Evolutionary conservation across 345 rosid genomes (phyloP).

Genomic region (Citrus australasica): DNA sequence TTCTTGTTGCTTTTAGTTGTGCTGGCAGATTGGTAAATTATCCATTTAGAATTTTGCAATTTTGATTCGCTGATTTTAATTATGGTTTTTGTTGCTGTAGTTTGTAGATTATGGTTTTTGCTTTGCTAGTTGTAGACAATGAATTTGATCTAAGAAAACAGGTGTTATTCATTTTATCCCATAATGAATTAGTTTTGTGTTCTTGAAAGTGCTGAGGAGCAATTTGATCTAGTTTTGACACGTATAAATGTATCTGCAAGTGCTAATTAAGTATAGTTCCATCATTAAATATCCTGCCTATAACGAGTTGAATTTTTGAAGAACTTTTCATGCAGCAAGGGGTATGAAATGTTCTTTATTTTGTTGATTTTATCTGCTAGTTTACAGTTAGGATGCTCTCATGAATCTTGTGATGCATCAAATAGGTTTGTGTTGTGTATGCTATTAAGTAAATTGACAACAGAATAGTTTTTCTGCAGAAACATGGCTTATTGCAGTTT

Average conservation of each 20-base stretch:
- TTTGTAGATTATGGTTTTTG: not conserved
- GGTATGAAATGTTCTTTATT: not conserved
- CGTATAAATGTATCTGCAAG: not conserved
- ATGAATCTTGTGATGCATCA: not conserved
- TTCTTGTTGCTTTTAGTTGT: constrained; percentile 3
- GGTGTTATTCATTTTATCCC: not conserved
- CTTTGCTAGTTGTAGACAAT: not conserved
- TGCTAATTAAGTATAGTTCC: not conserved
- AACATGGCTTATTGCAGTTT: not conserved
- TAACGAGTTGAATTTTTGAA: not conserved
- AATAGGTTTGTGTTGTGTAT: not conserved
- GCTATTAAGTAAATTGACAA: not conserved
- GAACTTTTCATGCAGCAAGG: not conserved
- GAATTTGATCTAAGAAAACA: not conserved
- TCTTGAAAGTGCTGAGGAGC: not conserved
- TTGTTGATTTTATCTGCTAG: not conserved
- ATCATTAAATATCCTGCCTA: not conserved
- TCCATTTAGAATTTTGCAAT: not conserved
- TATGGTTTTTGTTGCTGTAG: not conserved
- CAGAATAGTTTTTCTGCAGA: too few species aligned
- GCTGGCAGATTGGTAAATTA: not conserved
- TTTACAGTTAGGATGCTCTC: not conserved
- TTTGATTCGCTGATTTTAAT: not conserved
- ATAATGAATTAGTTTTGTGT: not conserved
- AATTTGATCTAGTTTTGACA: not conserved